Base-by-base conservation (phyloP, 2,329 filamentous ascomycete species). In the Aspergillus pseudoglaucus region DNA sequence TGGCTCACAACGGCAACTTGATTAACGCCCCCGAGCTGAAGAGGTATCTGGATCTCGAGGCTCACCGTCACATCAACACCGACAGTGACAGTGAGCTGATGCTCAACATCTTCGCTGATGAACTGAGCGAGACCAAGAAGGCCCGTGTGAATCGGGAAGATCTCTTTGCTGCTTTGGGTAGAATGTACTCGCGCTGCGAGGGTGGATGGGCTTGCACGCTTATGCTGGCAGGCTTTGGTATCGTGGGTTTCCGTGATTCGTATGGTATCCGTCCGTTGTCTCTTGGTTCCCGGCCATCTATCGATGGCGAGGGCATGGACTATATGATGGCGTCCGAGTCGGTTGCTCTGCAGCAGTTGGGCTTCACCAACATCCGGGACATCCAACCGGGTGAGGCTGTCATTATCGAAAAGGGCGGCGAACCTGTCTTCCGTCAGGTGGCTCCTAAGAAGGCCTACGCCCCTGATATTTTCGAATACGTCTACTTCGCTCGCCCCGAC, bases 301-400 rank as follows among this genome's bases (percentile, higher is more conserved):
- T 75, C 12, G 85, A 82, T 35, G 76, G 80, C 32, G 75, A 79
- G 4, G 83, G 82, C 5, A 84, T 71, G 51, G 90, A 95, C 68
- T 95, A 94, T 73, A 89, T 95, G 79, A 81, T 95, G 75, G 88
- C 89, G 1, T 95, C 89, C 0, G 90, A 95, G 69, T 91, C 86
- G 7, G 83, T 95, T 44, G 90, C 89, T 7, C 74, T 95, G 42
- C 80, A 80, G 41, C 88, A 94, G 65, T 83, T 91, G 42, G 88
- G 88, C 14, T 95, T 93, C 72, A 75, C 69, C 30, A 76, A 89
- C 61, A 84, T 94, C 58, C 70, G 78, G 35, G 87, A 95, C 61
- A 87, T 95, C 54, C 71, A 84, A 46, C 89, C 90, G 0, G 90
- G 90, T 18, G 81, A 95, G 70, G 89, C 88, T 2, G 88, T 94